Percentiles rank a stretch among this genome's conserved stretches.
Conservation (phyloP, 2,329 filamentous ascomycete genomes). For the Venturia effusa region DNA sequence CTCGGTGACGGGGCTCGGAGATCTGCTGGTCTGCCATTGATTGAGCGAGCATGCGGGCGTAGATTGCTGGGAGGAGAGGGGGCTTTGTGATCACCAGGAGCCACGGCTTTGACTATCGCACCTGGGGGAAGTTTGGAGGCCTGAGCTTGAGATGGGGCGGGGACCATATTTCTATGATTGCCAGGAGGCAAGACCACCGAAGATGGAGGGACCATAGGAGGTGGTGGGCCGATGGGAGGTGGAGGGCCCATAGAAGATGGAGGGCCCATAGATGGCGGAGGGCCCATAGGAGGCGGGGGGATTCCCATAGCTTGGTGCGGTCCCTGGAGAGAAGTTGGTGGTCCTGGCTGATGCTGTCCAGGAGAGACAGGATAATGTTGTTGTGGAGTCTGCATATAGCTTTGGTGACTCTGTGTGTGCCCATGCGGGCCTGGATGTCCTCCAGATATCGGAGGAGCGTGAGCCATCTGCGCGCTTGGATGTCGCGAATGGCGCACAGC, state of each 20-base stretch:
- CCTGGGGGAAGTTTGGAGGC: slow-evolving; percentile 11
- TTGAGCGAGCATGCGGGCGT: slow-evolving; percentile 24
- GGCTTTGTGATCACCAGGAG: slow-evolving; percentile 18
- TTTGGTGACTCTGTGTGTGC: neutral
- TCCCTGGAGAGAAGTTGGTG: neutral
- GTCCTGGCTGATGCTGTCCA: neutral
- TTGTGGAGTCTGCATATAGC: slow-evolving; percentile 1
- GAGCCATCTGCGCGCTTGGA: slow-evolving; percentile 17
- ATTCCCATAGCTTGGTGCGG: neutral
- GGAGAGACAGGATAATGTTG: neutral
- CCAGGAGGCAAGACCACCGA: neutral
- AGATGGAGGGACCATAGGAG: slow-evolving; percentile 7
- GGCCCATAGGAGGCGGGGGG: slow-evolving; percentile 7
- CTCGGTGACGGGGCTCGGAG: slow-evolving; percentile 14
- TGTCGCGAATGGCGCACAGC: slow-evolving; percentile 10
- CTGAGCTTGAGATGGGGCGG: slow-evolving; percentile 3
- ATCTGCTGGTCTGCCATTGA: slow-evolving; percentile 18
- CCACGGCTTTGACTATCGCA: slow-evolving; percentile 15
- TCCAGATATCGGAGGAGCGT: slow-evolving; percentile 11
- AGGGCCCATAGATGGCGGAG: neutral
- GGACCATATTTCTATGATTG: neutral
- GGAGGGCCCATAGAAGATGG: slow-evolving; percentile 6
- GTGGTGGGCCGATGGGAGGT: neutral
- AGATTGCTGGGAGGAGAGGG: slow-evolving; percentile 13
- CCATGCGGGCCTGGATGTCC: neutral